Conservation (phyloP, 148 eudicot species). For the Rhododendron kiyosumense region DNA sequence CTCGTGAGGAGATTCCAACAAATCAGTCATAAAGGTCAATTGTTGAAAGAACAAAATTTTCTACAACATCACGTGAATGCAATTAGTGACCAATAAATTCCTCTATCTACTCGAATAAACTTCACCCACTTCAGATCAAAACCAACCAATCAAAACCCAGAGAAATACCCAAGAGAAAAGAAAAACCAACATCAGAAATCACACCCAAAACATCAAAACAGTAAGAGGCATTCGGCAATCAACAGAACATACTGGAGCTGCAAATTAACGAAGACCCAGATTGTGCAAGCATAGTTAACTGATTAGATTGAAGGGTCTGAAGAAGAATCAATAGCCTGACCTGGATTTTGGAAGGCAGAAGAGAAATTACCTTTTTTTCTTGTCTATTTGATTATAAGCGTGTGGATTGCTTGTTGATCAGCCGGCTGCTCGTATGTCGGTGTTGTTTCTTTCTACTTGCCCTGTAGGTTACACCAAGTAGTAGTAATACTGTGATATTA, state of each 20-base stretch:
- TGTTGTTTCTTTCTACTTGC: not conserved
- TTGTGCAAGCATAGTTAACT: not conserved
- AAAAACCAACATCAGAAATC: not conserved
- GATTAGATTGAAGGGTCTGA: not conserved
- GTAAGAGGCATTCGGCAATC: not conserved
- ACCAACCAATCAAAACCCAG: not conserved
- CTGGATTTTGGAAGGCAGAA: not conserved
- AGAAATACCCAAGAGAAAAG: not conserved
- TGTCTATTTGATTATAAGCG: not conserved
- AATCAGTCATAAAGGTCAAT: not conserved
- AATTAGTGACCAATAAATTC: not conserved
- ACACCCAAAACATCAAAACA: not conserved
- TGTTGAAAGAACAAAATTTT: not conserved
- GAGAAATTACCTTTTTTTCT: not conserved
- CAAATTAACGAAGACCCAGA: constrained; percentile 6
- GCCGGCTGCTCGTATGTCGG: not conserved
- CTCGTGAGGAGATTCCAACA: not conserved
- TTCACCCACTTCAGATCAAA: not conserved
- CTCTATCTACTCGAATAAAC: not conserved
- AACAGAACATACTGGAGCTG: not conserved
- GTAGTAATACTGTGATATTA: not conserved
- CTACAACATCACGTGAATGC: not conserved
- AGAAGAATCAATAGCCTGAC: not conserved
- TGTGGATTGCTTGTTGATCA: not conserved
- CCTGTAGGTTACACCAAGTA: not conserved